phyloP scores from a whole-genome alignment of 225 moss, liverwort and hornwort genomes.

The Anthoceros angustus region DNA sequence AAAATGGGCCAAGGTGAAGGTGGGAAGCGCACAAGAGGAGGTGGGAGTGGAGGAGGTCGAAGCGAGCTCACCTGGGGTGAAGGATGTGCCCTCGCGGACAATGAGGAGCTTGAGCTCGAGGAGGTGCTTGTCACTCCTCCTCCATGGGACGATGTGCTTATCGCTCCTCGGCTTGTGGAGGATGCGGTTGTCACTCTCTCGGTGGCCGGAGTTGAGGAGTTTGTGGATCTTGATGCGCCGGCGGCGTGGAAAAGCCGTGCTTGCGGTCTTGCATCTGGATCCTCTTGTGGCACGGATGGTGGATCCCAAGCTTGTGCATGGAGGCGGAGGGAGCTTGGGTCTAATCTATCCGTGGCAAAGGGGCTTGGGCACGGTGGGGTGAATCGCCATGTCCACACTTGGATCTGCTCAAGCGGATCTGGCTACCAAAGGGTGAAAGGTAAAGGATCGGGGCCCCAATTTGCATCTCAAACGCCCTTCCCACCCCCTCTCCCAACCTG shows the following conservation, averaged over 20 bases:
- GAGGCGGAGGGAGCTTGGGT: neutral
- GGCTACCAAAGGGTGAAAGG: neutral
- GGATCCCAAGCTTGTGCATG: neutral
- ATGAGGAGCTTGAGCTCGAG: neutral
- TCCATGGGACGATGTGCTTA: too few species aligned
- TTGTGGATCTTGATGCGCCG: neutral
- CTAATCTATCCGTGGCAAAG: neutral
- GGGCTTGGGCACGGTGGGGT: neutral
- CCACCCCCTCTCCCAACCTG: neutral
- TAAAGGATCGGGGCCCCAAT: neutral
- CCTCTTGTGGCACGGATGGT: neutral
- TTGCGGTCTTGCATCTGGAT: neutral
- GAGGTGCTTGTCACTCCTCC: too few species aligned
- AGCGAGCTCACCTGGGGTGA: too few species aligned
- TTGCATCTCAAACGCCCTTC: neutral
- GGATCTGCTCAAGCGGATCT: neutral
- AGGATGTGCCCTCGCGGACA: neutral
- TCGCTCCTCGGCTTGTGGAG: too few species aligned
- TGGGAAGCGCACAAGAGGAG: neutral
- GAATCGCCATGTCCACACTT: neutral
- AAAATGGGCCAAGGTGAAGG: neutral
- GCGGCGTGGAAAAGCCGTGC: neutral
- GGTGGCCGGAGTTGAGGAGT: neutral
- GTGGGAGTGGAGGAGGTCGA: constrained; percentile 1
- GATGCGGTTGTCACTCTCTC: too few species aligned